Conservation (phyloP, 1,139 yeast genomes). For the Taphrina confusa region DNA sequence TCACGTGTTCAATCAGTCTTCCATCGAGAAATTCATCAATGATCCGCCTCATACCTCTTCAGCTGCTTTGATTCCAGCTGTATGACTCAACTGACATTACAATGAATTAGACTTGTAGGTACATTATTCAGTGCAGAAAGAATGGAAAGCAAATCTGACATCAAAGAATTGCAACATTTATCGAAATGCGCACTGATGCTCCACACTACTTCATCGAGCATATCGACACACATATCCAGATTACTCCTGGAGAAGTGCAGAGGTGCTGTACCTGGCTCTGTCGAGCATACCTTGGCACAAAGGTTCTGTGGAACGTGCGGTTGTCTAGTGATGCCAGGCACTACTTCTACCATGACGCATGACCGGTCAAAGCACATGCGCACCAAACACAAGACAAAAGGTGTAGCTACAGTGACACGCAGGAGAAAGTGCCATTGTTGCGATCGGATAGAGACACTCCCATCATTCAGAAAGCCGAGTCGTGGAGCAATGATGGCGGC, state of each 20-base stretch:
- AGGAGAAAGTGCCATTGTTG: not conserved
- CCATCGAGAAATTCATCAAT: not conserved
- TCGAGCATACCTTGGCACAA: not conserved
- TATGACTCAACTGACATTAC: no score
- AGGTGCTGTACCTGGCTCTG: not conserved
- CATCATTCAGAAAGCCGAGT: not conserved
- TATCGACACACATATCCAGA: not conserved
- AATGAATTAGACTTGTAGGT: no score
- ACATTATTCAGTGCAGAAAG: no score
- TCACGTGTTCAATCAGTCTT: not conserved
- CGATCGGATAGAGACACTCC: not conserved
- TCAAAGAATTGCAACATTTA: not conserved
- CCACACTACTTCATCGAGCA: not conserved
- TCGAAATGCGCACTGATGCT: not conserved
- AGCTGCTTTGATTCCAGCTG: no score
- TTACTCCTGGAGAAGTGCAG: not conserved
- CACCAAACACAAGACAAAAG: no score
- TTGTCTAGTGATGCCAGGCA: not conserved
- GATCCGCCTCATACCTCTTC: no score
- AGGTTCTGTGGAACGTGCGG: not conserved
- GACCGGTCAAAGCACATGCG: not conserved
- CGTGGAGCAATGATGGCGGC: slow-evolving; percentile 12
- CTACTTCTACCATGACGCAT: not conserved
- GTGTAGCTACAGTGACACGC: not conserved
- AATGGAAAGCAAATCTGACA: no score